Evolutionary conservation across 208 protist species (phyloP).

Genomic region (Trypanosoma mega): DNA sequence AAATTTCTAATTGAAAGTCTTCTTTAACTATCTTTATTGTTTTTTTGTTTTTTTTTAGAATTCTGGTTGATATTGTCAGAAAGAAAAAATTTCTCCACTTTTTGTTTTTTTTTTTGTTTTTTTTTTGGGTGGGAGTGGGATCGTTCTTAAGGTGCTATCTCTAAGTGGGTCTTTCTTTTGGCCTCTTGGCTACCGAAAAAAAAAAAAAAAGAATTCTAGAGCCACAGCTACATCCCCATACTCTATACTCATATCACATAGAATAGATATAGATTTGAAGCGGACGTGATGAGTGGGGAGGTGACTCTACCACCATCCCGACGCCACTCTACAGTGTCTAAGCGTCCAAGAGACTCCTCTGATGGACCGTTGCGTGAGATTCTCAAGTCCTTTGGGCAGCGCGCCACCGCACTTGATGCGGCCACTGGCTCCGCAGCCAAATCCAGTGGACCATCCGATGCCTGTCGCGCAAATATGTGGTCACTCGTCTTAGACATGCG

Average conservation of each 20-base stretch:
- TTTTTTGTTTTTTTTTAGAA: constrained; percentile 2
- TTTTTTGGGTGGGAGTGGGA: neutral
- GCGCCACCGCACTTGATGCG: constrained; percentile 27
- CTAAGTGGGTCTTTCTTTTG: neutral
- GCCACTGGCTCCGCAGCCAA: constrained; percentile 2
- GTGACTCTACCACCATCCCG: no score
- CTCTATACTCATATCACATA: no score
- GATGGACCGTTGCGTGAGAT: constrained; percentile 22
- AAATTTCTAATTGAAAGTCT: neutral
- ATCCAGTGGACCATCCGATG: neutral
- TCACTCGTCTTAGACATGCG: constrained; percentile 50
- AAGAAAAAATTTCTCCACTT: neutral
- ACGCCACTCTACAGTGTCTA: no score
- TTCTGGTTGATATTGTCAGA: neutral
- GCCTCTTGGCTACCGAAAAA: no score
- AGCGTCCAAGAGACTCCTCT: no score
- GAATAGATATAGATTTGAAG: no score
- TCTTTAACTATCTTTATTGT: constrained; percentile 2
- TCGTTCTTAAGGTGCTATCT: neutral
- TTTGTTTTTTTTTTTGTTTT: constrained; percentile 1
- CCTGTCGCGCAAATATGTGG: constrained; percentile 33
- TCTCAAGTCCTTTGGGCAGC: constrained; percentile 41
- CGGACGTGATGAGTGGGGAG: no score
- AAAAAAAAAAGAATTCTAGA: no score
- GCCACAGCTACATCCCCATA: no score